phyloP scores from a whole-genome alignment of 108 stramenopile species.

The Mediolabrus comicus region DNA sequence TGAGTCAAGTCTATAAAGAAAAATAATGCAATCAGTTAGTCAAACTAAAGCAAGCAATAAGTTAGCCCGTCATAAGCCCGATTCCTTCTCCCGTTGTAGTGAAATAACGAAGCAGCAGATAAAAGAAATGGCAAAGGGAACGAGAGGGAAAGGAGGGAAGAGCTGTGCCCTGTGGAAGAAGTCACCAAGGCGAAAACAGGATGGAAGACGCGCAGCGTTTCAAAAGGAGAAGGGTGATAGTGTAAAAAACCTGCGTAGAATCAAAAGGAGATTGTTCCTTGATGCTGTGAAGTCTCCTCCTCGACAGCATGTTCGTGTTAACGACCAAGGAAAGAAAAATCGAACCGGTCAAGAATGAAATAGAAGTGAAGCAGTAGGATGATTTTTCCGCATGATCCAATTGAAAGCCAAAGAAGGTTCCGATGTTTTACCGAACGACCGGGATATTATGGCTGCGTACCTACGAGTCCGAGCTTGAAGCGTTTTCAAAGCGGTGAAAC shows the following conservation, averaged over 20 bases:
- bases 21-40: not conserved
- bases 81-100: not conserved
- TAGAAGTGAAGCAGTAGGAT: not conserved
- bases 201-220: not conserved
- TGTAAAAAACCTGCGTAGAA: slow-evolving; percentile 14
- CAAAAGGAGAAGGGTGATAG: slow-evolving; percentile 13
- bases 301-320: not conserved
- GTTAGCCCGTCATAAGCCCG: not conserved
- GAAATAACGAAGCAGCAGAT: not conserved
- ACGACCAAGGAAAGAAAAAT: slow-evolving; percentile 11
- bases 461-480: too few species aligned
- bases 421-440: not conserved
- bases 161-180: too few species aligned
- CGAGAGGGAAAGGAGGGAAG: not conserved
- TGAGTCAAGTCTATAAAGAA: not conserved
- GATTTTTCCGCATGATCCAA: not conserved
- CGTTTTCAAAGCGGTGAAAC: too few species aligned
- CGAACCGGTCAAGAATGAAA: slow-evolving; percentile 12
- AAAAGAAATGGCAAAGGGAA: not conserved
- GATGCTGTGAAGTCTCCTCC: slow-evolving; percentile 19
- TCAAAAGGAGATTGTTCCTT: slow-evolving; percentile 43
- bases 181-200: not conserved
- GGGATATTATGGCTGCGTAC: too few species aligned
- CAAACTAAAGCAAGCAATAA: not conserved
- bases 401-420: not conserved